A percentile compares a stretch with the other conserved stretches of the same genome.
Evolutionary conservation across 345 rosid species (phyloP).

Genomic region (Trapa bicornis): DNA sequence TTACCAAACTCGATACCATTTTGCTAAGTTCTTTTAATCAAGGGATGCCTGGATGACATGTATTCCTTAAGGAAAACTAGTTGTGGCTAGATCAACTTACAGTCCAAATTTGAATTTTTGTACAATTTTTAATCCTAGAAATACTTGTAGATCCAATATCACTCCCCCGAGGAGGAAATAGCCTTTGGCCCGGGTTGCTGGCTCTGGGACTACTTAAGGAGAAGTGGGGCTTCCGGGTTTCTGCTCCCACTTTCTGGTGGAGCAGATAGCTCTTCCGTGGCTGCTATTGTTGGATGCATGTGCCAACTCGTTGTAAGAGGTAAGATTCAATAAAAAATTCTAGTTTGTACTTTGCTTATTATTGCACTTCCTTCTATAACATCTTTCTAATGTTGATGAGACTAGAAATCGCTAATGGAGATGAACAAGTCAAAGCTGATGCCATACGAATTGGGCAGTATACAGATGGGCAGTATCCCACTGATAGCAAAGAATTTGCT

Average conservation of each 20-base stretch:
- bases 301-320: slow-evolving; percentile 97
- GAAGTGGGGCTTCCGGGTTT: slow-evolving; percentile 97
- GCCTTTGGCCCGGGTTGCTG: slow-evolving; percentile 96
- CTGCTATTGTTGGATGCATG: slow-evolving; percentile 99
- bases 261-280: slow-evolving; percentile 93
- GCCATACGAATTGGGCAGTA: slow-evolving; percentile 76
- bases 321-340: slow-evolving; percentile 7
- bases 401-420: slow-evolving; percentile 76
- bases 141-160: slow-evolving; percentile 46
- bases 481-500: slow-evolving; percentile 87
- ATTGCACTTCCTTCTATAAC: not conserved
- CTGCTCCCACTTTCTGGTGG: slow-evolving; percentile 98
- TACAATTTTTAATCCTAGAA: not conserved
- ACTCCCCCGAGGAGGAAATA: slow-evolving; percentile 91
- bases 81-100: not conserved
- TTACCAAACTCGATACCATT: too few species aligned
- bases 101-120: not conserved
- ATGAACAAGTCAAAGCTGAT: slow-evolving; percentile 90
- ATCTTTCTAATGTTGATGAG: not conserved
- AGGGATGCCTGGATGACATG: not conserved
- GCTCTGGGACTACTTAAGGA: slow-evolving; percentile 96
- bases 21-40: not conserved
- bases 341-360: not conserved
- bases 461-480: slow-evolving; percentile 57
- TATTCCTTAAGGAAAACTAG: not conserved